phyloP scores from a whole-genome alignment of 2,329 filamentous ascomycete genomes.

The Raffaelea albimanens region DNA sequence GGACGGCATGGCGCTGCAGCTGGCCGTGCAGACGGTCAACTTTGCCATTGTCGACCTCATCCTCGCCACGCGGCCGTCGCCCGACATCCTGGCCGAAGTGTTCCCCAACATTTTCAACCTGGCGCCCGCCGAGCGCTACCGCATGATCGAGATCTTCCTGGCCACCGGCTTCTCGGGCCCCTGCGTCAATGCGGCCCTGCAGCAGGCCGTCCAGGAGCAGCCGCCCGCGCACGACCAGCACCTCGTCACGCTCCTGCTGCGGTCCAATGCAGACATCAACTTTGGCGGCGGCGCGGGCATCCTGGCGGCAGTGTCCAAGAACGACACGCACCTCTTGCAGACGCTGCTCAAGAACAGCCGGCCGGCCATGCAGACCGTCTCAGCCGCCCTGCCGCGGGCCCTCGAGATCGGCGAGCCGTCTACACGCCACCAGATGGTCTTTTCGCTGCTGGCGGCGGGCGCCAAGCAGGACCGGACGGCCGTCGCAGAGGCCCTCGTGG shows the following conservation, averaged over 20 bases:
- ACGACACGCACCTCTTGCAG: slow-evolving; percentile 35
- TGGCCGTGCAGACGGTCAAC: slow-evolving; percentile 37
- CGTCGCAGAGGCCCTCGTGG: slow-evolving; percentile 31
- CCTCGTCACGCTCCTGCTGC: slow-evolving; percentile 42
- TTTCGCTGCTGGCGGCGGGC: slow-evolving; percentile 35
- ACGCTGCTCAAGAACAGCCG: slow-evolving; percentile 34
- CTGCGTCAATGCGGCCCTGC: slow-evolving; percentile 38
- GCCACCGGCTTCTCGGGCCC: slow-evolving; percentile 35
- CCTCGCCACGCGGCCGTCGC: slow-evolving; percentile 34
- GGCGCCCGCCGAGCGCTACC: slow-evolving; percentile 30
- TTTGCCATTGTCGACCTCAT: slow-evolving; percentile 34
- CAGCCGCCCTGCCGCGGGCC: slow-evolving; percentile 36
- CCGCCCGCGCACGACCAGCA: slow-evolving; percentile 37
- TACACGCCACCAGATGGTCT: slow-evolving; percentile 35
- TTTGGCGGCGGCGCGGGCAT: slow-evolving; percentile 42
- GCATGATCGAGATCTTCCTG: slow-evolving; percentile 41
- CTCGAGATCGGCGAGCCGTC: slow-evolving; percentile 34
- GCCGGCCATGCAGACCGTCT: slow-evolving; percentile 32
- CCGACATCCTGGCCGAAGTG: slow-evolving; percentile 35
- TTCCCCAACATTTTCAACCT: slow-evolving; percentile 40
- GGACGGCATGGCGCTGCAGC: slow-evolving; percentile 39
- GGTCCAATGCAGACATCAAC: slow-evolving; percentile 43
- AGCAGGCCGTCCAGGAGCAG: slow-evolving; percentile 41
- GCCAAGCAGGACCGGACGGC: slow-evolving; percentile 26
- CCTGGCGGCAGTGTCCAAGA: slow-evolving; percentile 35